phyloP scores from a whole-genome alignment of 805 yeast species.

The Maudiozyma bulderi region DNA sequence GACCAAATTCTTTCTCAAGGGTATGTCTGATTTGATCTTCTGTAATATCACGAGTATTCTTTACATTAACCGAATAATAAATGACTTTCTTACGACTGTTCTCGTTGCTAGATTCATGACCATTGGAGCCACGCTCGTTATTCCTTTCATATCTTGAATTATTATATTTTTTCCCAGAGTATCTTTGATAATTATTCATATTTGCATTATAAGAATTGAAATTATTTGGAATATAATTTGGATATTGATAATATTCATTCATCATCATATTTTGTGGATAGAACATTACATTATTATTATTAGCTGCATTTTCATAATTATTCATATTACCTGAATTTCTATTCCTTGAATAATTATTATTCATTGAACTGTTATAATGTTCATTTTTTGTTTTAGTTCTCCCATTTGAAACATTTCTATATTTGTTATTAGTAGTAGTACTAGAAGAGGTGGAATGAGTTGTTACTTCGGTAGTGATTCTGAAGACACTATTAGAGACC shows the following conservation, averaged over 20 bases:
- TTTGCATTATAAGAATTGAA: not conserved
- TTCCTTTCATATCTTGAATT: not conserved
- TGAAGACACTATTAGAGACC: conserved; percentile 56
- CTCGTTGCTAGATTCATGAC: not conserved
- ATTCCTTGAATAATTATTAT: not conserved
- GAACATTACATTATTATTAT: not conserved
- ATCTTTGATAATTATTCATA: not conserved
- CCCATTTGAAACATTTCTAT: not conserved
- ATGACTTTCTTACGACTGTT: not conserved
- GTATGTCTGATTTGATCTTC: conserved; percentile 39
- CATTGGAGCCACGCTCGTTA: not conserved
- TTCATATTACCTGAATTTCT: not conserved
- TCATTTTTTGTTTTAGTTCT: not conserved
- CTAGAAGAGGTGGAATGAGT: not conserved
- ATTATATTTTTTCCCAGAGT: not conserved
- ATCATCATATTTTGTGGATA: not conserved
- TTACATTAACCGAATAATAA: conserved; percentile 41
- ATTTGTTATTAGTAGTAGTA: not conserved
- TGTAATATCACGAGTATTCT: conserved; percentile 39
- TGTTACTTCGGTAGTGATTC: conserved; percentile 31
- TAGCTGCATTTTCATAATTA: not conserved
- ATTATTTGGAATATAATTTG: not conserved
- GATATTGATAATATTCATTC: not conserved
- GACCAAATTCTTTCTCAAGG: conserved; percentile 46
- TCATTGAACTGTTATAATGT: not conserved